Percentiles rank a stretch among this genome's conserved stretches.
phyloP scores from a whole-genome alignment of 768 basidiomycete species.

The Kwoniella sp. region DNA sequence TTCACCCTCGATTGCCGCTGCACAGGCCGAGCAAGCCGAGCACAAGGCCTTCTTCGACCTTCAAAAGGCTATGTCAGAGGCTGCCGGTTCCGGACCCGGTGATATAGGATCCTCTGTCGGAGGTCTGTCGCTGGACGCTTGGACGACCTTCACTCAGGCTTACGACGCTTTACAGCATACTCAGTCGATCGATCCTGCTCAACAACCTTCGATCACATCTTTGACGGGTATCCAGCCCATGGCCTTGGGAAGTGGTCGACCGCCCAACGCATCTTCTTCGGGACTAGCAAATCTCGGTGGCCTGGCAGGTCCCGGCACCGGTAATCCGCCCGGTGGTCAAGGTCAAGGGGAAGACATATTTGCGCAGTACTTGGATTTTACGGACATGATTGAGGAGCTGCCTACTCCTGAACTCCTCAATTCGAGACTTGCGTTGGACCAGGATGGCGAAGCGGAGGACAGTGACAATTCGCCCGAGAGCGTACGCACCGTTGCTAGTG shows the following conservation, averaged over 20 bases:
- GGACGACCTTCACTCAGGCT: constrained; percentile 15
- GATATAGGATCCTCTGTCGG: not conserved
- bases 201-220: not conserved
- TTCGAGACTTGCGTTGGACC: not conserved
- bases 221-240: not conserved
- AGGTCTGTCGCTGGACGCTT: constrained; percentile 12
- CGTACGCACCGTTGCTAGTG: constrained; percentile 36
- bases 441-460: constrained; percentile 19
- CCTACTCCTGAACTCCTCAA: constrained; percentile 39
- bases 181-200: constrained; percentile 6
- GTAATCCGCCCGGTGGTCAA: not conserved
- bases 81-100: constrained; percentile 9
- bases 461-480: constrained; percentile 38
- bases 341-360: constrained; percentile 32
- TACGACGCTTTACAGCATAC: constrained; percentile 19
- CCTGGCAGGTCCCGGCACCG: not conserved
- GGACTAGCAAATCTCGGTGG: not conserved
- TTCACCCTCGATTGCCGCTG: constrained; percentile 3
- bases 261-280: constrained; percentile 3
- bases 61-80: constrained; percentile 6
- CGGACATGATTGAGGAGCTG: constrained; percentile 27
- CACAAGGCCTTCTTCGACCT: constrained; percentile 23
- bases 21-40: constrained; percentile 17
- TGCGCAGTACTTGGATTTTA: constrained; percentile 34
- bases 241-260: not conserved